Evolutionary conservation across 2,329 filamentous ascomycete species (phyloP).

Genomic region (Sphaceloma murrayae): DNA sequence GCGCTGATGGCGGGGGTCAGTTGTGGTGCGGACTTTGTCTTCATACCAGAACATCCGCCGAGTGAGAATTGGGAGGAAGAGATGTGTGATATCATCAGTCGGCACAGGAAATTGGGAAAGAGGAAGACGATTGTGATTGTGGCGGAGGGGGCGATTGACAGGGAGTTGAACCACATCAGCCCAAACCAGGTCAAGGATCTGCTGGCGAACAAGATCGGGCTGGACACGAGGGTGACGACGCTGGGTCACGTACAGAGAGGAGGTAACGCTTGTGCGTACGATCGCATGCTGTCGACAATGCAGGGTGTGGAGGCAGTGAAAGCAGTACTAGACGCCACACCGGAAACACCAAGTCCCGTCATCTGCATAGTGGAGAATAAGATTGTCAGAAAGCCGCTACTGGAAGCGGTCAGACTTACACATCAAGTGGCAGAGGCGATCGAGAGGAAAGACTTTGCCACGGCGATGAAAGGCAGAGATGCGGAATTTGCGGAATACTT

Average conservation of each 20-base stretch:
- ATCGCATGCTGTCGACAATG: constrained; percentile 83
- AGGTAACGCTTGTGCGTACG: constrained; percentile 84
- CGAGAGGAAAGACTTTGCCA: constrained; percentile 72
- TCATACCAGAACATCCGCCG: constrained; percentile 90
- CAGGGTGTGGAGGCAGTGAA: constrained; percentile 93
- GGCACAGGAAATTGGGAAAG: constrained; percentile 85
- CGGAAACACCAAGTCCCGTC: constrained; percentile 82
- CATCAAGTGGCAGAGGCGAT: constrained; percentile 77
- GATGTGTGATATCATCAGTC: constrained; percentile 66
- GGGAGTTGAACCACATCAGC: constrained; percentile 71
- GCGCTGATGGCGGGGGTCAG: constrained; percentile 93
- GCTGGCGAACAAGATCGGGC: constrained; percentile 66
- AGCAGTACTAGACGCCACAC: constrained; percentile 79
- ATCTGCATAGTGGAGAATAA: constrained; percentile 98
- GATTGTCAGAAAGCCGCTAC: constrained; percentile 79
- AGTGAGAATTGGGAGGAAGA: constrained; percentile 79
- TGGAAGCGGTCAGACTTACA: constrained; percentile 80
- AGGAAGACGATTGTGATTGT: constrained; percentile 97
- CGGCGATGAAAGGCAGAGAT: constrained; percentile 79
- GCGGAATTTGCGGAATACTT: constrained; percentile 92
- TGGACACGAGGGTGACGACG: constrained; percentile 91
- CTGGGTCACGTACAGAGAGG: constrained; percentile 96
- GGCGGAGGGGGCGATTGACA: constrained; percentile 86
- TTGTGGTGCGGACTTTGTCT: constrained; percentile 91
- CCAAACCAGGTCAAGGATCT: constrained; percentile 76